These are phyloP conservation scores for Pinus taeda DNA, from an alignment of 75 land plant genomes.

Conservation along the genomic window DNA sequence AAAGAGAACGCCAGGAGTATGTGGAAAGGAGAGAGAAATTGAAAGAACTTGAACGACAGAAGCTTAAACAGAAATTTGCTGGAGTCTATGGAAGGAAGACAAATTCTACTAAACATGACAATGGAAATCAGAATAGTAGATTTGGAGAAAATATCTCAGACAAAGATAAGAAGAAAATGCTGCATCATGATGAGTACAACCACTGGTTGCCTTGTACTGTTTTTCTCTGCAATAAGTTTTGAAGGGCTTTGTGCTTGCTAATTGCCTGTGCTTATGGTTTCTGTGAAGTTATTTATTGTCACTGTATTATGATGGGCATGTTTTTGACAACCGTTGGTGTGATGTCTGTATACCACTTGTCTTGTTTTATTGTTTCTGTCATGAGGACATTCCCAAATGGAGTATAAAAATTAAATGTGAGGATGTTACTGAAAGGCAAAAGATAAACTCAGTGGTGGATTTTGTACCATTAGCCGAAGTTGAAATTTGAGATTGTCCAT, in stretches of 20 bases:
- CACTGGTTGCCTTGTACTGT: background rate
- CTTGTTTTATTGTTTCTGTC: background rate
- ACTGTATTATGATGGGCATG: background rate
- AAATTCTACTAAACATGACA: background rate
- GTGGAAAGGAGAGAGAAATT: constrained; percentile 9
- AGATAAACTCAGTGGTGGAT: background rate
- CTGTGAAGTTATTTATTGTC: background rate
- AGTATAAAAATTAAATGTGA: background rate
- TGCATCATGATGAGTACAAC: constrained; percentile 9
- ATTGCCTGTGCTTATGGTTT: constrained; percentile 2
- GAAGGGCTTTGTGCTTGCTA: background rate
- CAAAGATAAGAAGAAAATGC: constrained; percentile 3
- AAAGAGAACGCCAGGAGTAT: constrained; percentile 4
- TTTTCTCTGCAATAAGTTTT: background rate
- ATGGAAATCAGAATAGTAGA: constrained; percentile 5
- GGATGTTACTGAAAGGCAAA: background rate
- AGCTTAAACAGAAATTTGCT: constrained; percentile 8
- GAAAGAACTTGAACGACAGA: constrained; percentile 10
- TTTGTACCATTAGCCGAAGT: background rate
- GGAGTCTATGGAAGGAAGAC: constrained; percentile 10
- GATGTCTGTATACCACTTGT: background rate
- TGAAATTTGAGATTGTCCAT: background rate
- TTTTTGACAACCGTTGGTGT: background rate
- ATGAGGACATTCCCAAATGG: background rate
- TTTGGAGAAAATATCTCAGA: background rate